phyloP scores from a whole-genome alignment of 148 eudicot species.

The Polygonum aviculare region DNA sequence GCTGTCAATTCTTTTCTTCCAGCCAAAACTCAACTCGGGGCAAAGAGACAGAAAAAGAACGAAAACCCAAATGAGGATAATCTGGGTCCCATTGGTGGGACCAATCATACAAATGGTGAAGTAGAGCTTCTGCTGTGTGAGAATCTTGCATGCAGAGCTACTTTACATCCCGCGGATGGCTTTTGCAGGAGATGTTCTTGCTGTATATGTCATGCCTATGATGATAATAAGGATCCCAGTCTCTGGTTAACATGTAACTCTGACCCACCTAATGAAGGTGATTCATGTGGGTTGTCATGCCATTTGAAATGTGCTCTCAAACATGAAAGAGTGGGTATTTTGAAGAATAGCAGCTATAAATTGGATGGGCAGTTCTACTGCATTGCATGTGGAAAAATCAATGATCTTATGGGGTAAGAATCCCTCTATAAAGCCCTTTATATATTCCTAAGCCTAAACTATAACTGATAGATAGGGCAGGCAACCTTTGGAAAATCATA shows the following conservation, averaged over 20 bases:
- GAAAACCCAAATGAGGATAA: constrained; percentile 14
- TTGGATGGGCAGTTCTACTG: constrained; percentile 46
- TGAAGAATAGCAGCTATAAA: constrained; percentile 23
- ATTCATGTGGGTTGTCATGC: constrained; percentile 46
- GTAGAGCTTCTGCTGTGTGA: constrained; percentile 23
- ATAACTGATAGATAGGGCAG: neutral
- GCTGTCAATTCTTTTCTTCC: constrained; percentile 15
- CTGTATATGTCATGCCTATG: constrained; percentile 44
- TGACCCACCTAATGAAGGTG: constrained; percentile 22
- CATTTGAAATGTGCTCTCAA: constrained; percentile 46
- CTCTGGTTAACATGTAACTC: constrained; percentile 52
- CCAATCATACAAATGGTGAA: constrained; percentile 6
- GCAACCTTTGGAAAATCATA: neutral
- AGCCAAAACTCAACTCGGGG: constrained; percentile 17
- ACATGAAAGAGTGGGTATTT: constrained; percentile 34
- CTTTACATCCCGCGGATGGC: constrained; percentile 23
- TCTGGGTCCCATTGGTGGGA: constrained; percentile 9
- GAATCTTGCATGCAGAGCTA: constrained; percentile 47
- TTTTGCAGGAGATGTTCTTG: constrained; percentile 63
- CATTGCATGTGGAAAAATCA: constrained; percentile 43
- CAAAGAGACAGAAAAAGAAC: constrained; percentile 34
- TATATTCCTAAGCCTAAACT: neutral
- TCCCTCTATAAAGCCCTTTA: neutral
- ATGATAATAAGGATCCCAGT: constrained; percentile 62
- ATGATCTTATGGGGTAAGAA: constrained; percentile 43